Evolutionary conservation across 345 rosid species (phyloP).

Genomic region (Camelina hispida): DNA sequence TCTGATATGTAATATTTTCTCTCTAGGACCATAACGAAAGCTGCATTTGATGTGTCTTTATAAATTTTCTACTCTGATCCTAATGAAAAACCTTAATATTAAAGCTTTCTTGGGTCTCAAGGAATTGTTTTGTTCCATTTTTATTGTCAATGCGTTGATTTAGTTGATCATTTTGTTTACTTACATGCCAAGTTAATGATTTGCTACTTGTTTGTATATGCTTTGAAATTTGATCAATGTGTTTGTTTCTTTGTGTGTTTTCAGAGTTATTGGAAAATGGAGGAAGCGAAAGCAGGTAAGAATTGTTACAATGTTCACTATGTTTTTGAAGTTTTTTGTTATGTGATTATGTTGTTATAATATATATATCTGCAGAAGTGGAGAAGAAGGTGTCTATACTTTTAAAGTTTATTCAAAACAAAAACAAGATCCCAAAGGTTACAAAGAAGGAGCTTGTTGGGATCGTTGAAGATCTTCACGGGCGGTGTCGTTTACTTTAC

Average conservation of each 20-base stretch:
- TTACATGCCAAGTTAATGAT: slow-evolving; percentile 11
- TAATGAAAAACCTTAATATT: background rate
- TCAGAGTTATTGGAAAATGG: slow-evolving; percentile 35
- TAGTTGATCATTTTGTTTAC: background rate
- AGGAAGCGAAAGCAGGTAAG: slow-evolving; percentile 55
- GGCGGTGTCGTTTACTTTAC: slow-evolving; percentile 55
- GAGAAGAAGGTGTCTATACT: slow-evolving; percentile 54
- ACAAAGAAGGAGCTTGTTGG: slow-evolving; percentile 49
- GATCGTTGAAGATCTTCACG: slow-evolving; percentile 56
- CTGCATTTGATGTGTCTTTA: background rate
- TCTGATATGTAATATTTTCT: background rate
- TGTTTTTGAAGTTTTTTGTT: background rate
- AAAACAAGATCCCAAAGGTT: slow-evolving; percentile 48
- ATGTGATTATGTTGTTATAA: background rate
- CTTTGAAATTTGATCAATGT: background rate
- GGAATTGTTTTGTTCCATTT: background rate
- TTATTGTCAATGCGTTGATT: no score
- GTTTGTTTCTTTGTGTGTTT: background rate
- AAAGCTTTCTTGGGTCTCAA: slow-evolving; percentile 4
- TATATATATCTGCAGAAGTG: slow-evolving; percentile 48
- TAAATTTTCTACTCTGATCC: background rate
- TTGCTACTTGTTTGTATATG: background rate
- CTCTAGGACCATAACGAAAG: background rate
- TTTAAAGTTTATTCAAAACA: slow-evolving; percentile 52
- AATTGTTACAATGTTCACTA: background rate